Base-by-base conservation (phyloP, 352 stramenopile species). In the Phytophthora constricta region DNA sequence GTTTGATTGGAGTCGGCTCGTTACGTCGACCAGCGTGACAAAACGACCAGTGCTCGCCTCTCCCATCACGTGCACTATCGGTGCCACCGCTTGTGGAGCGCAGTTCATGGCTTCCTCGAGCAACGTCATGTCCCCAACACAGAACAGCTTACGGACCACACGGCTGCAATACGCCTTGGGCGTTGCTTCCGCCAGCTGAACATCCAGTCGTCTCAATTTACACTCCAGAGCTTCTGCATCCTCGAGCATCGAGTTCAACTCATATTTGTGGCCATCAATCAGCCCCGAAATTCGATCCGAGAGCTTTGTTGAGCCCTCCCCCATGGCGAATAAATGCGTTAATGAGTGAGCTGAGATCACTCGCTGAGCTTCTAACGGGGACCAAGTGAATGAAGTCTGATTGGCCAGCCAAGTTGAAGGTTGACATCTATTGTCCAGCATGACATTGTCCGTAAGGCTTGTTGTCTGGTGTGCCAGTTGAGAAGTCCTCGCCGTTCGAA, bases 141-240 rank as follows among this genome's bases (percentile, higher is more conserved):
- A 61, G 17, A 54, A 17, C 28, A 67, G 16, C n/a, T 54, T 31
- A 0, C 2, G 11, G 9, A 61, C 17, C 20, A 67, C 59, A n/a
- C 43, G 16, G 5, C 52, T 33, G 11, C 46, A 61, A 22, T 55
- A 66, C 1, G 14, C 20, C 34, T 39, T 17, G 31, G 59, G 49
- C 4, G 39, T 67, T 1, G 41, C 3, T 16, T 23, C 28, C 4
- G 17, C 58, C 13, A 65, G 17, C 39, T 52, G 31, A 8, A 10
- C 41, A 26, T 51, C 59, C 42, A 67, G 13, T 8, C 57, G 39
- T 3, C n/a, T 4, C 5, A 19, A 41, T 23, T 55, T 56, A 8
- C n/a, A 56, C 42, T 61, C 49, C 41, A 67, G 11, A 4, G 8
- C 28, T 5, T 14, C 28, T 42, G 55, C 59, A 10, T 67, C 26